A percentile compares a stretch with the other conserved stretches of the same genome.
Evolutionary conservation across 139 green algal genomes (phyloP).

Genomic region (Chlorella sp.): DNA sequence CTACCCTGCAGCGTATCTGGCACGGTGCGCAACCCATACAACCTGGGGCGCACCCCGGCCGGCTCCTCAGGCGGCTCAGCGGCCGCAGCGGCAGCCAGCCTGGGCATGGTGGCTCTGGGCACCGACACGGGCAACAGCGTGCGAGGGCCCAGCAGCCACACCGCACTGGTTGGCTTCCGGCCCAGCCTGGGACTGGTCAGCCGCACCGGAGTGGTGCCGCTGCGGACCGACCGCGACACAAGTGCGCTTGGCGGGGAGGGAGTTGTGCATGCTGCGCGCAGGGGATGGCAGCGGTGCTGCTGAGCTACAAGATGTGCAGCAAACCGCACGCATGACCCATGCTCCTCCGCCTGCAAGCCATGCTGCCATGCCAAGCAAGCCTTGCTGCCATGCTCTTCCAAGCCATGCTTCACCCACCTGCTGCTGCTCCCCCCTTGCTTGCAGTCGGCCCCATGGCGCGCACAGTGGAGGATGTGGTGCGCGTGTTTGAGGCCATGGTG

Average conservation of each 20-base stretch:
- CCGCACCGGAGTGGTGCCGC: conserved; percentile 25
- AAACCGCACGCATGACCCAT: no score
- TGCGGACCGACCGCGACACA: conserved; percentile 41
- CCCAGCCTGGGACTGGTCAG: conserved; percentile 71
- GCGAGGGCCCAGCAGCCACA: conserved; percentile 66
- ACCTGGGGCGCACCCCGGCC: conserved; percentile 1
- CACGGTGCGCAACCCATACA: conserved; percentile 45
- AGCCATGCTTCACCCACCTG: no score
- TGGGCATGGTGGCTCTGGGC: conserved; percentile 55
- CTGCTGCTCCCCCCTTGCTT: neutral
- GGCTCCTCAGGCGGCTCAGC: conserved; percentile 63
- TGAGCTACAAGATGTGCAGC: no score
- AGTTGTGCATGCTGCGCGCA: no score
- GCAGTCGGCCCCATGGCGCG: conserved; percentile 51
- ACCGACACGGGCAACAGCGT: conserved; percentile 71
- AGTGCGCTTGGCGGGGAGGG: neutral
- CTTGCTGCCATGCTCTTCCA: no score
- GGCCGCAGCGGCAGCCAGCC: conserved; percentile 55
- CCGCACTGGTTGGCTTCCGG: conserved; percentile 69
- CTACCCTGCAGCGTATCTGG: conserved; percentile 30
- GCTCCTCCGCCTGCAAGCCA: no score
- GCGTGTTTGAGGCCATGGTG: conserved; percentile 56
- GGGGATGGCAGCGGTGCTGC: no score
- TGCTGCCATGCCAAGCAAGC: no score
- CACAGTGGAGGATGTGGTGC: conserved; percentile 66